Evolutionary conservation across 2,329 filamentous ascomycete species (phyloP), one percentile per base, ranked within the genome.

Genomic region (Fusarium brachygibbosum): DNA sequence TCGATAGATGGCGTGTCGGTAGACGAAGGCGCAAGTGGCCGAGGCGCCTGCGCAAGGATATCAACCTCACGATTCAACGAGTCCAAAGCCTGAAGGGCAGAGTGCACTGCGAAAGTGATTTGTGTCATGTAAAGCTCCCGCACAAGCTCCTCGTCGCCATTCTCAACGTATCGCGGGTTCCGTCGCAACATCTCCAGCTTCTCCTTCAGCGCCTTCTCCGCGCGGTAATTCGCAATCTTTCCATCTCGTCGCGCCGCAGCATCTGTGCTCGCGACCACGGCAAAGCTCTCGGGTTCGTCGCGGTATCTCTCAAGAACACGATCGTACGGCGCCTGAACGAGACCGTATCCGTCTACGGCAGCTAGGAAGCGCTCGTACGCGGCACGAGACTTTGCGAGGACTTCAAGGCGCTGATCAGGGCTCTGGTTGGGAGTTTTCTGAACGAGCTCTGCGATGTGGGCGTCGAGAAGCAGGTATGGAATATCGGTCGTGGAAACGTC

Each of bases 51-150:
- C 2, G 91, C 89, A 17, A 99, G 84, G 70, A 99, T 91, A 61
- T 94, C 89, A 58, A 93, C 79, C 81, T 99, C 96, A 72, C 93
- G 91, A 40, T 91, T 92, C 60, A 98, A 85, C 19, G 92, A 88
- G 79, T 98, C 96, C n/a, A 99, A 86, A 1, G 90, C 87, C 76
- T 96, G 92, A 74, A 98, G 97, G 7, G 94, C 86, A 76, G 92
- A 88, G 79, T 98, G 93, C 5, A 90, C 87, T 74, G 87, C 88
- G 68, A 94, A 90, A 19, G 87, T 83, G 42, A 97, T 82, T 71
- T 93, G 89, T 1, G 94, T 89, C 29, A 97, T 83, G 75, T 97
- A 89, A 31, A 97, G 84, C 66, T 92, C 87, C 49, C 96, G 89
- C 16, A 94, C 86, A n/a, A 91, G 86, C 72, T 94, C 92, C 58